Conservation (phyloP, 2,329 filamentous ascomycete species). For the Ramichloridium luteum region DNA sequence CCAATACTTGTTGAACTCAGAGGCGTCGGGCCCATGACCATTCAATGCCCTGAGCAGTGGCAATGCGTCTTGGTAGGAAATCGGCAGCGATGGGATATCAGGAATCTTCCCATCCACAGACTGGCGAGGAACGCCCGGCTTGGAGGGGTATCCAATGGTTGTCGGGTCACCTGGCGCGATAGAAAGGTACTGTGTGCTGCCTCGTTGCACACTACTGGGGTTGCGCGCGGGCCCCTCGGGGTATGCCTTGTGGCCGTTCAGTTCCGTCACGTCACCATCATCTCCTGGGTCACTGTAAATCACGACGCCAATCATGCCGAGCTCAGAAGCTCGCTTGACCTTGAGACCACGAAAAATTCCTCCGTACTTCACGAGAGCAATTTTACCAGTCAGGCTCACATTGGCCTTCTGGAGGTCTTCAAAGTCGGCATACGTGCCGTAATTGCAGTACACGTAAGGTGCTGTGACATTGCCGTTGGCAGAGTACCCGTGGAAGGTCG, state of each 20-base stretch:
- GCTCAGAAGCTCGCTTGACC: constrained; percentile 79
- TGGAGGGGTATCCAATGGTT: constrained; percentile 85
- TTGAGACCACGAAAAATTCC: constrained; percentile 81
- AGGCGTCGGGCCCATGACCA: constrained; percentile 67
- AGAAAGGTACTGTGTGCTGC: constrained; percentile 57
- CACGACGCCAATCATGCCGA: constrained; percentile 75
- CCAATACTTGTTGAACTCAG: constrained; percentile 64
- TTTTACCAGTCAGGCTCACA: constrained; percentile 67
- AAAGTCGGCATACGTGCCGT: constrained; percentile 75
- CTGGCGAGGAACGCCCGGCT: constrained; percentile 69
- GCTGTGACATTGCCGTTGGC: constrained; percentile 85
- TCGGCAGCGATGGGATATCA: constrained; percentile 78
- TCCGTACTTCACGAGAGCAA: constrained; percentile 78
- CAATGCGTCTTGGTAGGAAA: constrained; percentile 76
- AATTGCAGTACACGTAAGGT: constrained; percentile 79
- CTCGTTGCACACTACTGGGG: constrained; percentile 79
- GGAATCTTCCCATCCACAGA: constrained; percentile 60
- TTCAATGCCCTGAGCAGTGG: constrained; percentile 85
- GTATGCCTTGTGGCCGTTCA: constrained; percentile 67
- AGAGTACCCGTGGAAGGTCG: constrained; percentile 91
- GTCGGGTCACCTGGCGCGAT: constrained; percentile 63
- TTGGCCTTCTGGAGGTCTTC: constrained; percentile 68
- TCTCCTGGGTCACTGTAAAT: constrained; percentile 85
- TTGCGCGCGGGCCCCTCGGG: constrained; percentile 78
- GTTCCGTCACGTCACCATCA: constrained; percentile 68